Percentiles rank a stretch among this genome's conserved stretches.
Evolutionary conservation across 2,329 filamentous ascomycete genomes (phyloP).

Genomic region (Parastagonospora avenae): DNA sequence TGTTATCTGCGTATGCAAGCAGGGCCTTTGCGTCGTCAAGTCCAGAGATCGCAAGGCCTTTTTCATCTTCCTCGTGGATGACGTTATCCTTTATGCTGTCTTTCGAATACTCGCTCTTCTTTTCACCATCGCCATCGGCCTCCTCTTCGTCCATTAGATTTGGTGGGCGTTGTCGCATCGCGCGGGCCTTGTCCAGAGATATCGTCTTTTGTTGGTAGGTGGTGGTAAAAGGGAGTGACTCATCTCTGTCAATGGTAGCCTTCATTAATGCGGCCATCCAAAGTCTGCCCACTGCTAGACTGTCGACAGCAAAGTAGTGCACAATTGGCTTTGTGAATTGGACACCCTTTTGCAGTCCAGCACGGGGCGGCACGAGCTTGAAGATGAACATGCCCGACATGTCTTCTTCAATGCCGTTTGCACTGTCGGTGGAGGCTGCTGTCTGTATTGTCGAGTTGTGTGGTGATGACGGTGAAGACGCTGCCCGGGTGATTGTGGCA

Average conservation of each 20-base stretch:
- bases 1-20: slow-evolving; percentile 39
- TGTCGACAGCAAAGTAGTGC: slow-evolving; percentile 97
- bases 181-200: slow-evolving; percentile 82
- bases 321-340: slow-evolving; percentile 98
- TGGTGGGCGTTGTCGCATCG: slow-evolving; percentile 87
- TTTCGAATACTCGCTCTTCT: slow-evolving; percentile 40
- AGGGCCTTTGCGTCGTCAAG: slow-evolving; percentile 44
- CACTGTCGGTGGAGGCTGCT: slow-evolving; percentile 44
- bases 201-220: slow-evolving; percentile 98
- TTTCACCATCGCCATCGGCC: slow-evolving; percentile 36
- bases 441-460: slow-evolving; percentile 49
- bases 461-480: slow-evolving; percentile 66
- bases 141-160: slow-evolving; percentile 72
- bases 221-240: slow-evolving; percentile 76
- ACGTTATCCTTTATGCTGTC: slow-evolving; percentile 42
- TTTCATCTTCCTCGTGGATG: slow-evolving; percentile 47
- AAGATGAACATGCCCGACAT: slow-evolving; percentile 84
- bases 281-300: slow-evolving; percentile 80
- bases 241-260: slow-evolving; percentile 93
- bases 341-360: slow-evolving; percentile 85
- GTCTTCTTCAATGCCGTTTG: slow-evolving; percentile 53
- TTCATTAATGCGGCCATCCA: slow-evolving; percentile 99
- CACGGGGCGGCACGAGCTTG: slow-evolving; percentile 90
- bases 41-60: slow-evolving; percentile 45
- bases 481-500: slow-evolving; percentile 88